Conservation (phyloP, 495 filamentous ascomycete species). For the Penicillium malachiteum region DNA sequence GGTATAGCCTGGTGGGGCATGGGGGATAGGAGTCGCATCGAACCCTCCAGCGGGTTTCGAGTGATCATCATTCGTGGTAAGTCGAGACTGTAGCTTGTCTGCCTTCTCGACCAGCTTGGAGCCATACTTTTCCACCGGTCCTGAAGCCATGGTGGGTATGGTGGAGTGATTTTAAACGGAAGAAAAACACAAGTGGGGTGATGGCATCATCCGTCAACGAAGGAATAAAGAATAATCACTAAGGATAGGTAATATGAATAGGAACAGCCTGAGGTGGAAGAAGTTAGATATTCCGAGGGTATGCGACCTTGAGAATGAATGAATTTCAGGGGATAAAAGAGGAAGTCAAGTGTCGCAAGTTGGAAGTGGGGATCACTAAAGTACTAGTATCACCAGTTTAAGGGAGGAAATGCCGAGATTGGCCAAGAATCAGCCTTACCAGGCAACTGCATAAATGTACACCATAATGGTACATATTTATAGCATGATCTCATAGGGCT, state of each 20-base stretch:
- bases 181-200: background rate
- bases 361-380: background rate
- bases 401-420: constrained; percentile 2
- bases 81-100: constrained; percentile 56
- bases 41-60: constrained; percentile 69
- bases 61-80: constrained; percentile 28
- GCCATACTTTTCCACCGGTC: constrained; percentile 36
- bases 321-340: too few relatives aligned
- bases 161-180: constrained; percentile 6
- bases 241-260: background rate
- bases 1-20: constrained; percentile 72
- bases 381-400: background rate
- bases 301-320: too few relatives aligned
- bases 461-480: background rate
- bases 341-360: too few relatives aligned
- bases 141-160: constrained; percentile 18
- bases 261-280: background rate
- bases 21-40: constrained; percentile 73
- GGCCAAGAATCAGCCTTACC: constrained; percentile 14
- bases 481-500: constrained; percentile 1
- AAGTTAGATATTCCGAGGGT: too few relatives aligned
- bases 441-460: constrained; percentile 3
- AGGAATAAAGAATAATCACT: background rate
- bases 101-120: constrained; percentile 56
- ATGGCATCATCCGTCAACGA: background rate